phyloP scores from a whole-genome alignment of 345 rosid species.

The Jatropha curcas region DNA sequence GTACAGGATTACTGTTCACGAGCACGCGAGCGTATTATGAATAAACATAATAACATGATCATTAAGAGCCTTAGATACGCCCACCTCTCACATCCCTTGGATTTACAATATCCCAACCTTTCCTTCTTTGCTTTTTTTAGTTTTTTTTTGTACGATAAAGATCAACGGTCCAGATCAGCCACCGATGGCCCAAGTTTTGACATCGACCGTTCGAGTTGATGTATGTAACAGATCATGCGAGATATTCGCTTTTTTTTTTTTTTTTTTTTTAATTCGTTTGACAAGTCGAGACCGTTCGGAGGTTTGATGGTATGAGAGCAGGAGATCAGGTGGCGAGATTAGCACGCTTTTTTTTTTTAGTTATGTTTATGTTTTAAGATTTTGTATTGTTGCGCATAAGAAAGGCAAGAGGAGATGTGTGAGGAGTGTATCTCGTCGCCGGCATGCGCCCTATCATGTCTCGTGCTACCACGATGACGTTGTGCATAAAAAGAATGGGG shows the following conservation, averaged over 20 bases:
- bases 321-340: no score
- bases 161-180: slow-evolving; percentile 9
- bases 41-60: slow-evolving; percentile 36
- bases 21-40: slow-evolving; percentile 38
- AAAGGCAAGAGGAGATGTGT: no score
- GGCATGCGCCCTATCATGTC: no score
- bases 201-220: slow-evolving; percentile 15
- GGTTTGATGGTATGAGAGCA: no score
- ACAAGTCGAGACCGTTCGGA: no score
- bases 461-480: no score
- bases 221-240: slow-evolving; percentile 8
- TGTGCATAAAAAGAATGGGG: no score
- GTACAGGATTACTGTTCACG: slow-evolving; percentile 32
- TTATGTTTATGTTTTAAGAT: no score
- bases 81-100: slow-evolving; percentile 26
- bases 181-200: not conserved
- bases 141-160: not conserved
- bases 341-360: no score
- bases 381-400: no score
- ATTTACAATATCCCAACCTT: slow-evolving; percentile 9
- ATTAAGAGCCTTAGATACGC: slow-evolving; percentile 20
- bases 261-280: no score
- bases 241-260: slow-evolving; percentile 15
- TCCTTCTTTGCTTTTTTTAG: not conserved
- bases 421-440: no score